Evolutionary conservation across 2,329 filamentous ascomycete genomes (phyloP).

Genomic region (Macrophomina phaseolina): DNA sequence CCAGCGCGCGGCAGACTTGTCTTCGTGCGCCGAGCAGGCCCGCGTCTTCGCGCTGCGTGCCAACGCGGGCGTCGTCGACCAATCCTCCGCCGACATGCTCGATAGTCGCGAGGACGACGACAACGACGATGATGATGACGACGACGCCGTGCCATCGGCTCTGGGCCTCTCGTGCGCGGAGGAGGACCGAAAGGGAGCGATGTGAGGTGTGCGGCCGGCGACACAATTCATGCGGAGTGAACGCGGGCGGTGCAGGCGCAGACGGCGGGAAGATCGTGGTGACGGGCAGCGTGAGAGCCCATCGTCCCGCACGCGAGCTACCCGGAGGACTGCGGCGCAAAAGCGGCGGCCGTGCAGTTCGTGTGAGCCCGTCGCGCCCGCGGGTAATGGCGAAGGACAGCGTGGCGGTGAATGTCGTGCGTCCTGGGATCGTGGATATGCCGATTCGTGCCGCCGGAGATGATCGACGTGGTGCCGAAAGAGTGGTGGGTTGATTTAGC

Average conservation of each 20-base stretch:
- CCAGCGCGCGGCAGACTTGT: constrained; percentile 52
- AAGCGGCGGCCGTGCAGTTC: constrained; percentile 49
- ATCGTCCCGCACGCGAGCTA: constrained; percentile 52
- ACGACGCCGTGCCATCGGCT: constrained; percentile 47
- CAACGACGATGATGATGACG: constrained; percentile 32
- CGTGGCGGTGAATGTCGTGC: constrained; percentile 56
- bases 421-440: constrained; percentile 56
- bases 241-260: constrained; percentile 45
- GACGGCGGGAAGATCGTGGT: constrained; percentile 52
- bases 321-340: constrained; percentile 59
- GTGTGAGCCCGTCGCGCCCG: constrained; percentile 36
- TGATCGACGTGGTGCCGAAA: constrained; percentile 28
- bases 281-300: constrained; percentile 51
- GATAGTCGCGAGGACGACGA: constrained; percentile 35
- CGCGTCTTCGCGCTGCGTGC: constrained; percentile 54
- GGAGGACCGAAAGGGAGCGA: constrained; percentile 58
- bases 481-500: constrained; percentile 7
- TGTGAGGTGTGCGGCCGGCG: constrained; percentile 57
- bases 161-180: constrained; percentile 56
- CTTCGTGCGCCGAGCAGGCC: constrained; percentile 54
- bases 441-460: constrained; percentile 33
- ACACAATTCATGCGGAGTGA: constrained; percentile 57
- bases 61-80: constrained; percentile 59
- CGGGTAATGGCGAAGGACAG: constrained; percentile 49
- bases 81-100: constrained; percentile 52